phyloP scores from a whole-genome alignment of 306 rosid genomes.

The Vicia villosa region DNA sequence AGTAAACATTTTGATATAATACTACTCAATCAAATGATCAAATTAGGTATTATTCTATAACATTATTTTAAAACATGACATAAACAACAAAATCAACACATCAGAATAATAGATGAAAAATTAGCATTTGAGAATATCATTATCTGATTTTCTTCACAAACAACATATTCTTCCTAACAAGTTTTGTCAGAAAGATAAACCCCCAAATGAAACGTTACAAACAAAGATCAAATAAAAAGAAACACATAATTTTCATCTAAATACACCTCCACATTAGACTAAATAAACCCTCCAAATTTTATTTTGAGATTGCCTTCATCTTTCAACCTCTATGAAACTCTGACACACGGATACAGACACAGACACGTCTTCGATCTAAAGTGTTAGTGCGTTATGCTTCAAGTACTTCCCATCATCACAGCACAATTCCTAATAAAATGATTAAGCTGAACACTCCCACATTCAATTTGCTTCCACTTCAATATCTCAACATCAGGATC shows the following conservation, averaged over 20 bases:
- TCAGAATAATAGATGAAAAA: neutral
- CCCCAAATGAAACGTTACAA: neutral
- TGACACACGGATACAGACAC: neutral
- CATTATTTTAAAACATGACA: neutral
- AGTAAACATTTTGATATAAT: neutral
- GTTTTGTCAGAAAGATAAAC: conserved; percentile 16
- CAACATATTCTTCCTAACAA: conserved; percentile 35
- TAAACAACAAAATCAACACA: conserved; percentile 6
- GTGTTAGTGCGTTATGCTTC: neutral
- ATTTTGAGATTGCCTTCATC: conserved; percentile 10
- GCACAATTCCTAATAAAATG: conserved; percentile 76
- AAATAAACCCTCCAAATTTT: conserved; percentile 14
- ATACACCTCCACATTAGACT: conserved; percentile 2
- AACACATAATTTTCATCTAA: neutral
- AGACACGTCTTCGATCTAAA: neutral
- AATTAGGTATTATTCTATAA: neutral
- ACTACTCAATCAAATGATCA: neutral
- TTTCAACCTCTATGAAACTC: neutral
- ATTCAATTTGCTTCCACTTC: conserved; percentile 63
- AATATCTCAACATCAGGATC: conserved; percentile 51
- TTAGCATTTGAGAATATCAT: neutral
- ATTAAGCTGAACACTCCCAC: conserved; percentile 48
- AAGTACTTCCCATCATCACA: conserved; percentile 69
- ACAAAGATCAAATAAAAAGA: conserved; percentile 27
- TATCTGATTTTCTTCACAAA: conserved; percentile 16